Conservation (phyloP, 225 moss, liverwort and hornwort species). For the Asterella californica region DNA sequence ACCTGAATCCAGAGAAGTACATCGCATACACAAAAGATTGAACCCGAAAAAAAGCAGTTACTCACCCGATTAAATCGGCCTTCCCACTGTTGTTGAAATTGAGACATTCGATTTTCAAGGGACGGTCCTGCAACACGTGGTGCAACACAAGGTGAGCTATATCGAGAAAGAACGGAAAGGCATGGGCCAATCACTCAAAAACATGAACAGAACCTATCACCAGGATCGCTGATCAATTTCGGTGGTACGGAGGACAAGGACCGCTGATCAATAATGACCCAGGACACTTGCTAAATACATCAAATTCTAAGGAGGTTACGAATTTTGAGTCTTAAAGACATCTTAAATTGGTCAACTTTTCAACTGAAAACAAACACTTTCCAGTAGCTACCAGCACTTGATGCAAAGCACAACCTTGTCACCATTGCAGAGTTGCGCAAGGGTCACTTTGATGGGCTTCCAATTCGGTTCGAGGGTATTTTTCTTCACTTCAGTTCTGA, state of each 20-base stretch:
- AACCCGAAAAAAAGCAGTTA: neutral
- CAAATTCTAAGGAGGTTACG: too few species aligned
- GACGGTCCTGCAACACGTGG: conserved; percentile 39
- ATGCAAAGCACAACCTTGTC: conserved; percentile 38
- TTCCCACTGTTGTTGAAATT: conserved; percentile 74
- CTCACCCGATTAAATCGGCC: conserved; percentile 72
- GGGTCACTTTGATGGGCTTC: conserved; percentile 51
- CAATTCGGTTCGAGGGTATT: conserved; percentile 70
- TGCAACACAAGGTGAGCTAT: neutral
- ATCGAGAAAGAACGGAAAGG: neutral
- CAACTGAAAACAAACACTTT: too few species aligned
- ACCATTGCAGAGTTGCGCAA: conserved; percentile 75
- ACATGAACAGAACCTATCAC: neutral
- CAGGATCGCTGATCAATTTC: neutral
- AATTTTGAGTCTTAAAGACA: too few species aligned
- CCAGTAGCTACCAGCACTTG: neutral
- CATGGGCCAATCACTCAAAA: too few species aligned
- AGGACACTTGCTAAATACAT: too few species aligned
- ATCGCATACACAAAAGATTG: too few species aligned
- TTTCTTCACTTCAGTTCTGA: conserved; percentile 58
- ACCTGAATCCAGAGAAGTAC: too few species aligned
- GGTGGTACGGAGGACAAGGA: neutral
- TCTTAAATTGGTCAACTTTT: too few species aligned
- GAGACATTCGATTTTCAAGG: conserved; percentile 55
- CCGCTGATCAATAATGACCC: neutral